Evolutionary conservation across 2,329 filamentous ascomycete species (phyloP), one percentile per base, ranked within the genome.

Genomic region (Stachybotrys chlorohalonatus): DNA sequence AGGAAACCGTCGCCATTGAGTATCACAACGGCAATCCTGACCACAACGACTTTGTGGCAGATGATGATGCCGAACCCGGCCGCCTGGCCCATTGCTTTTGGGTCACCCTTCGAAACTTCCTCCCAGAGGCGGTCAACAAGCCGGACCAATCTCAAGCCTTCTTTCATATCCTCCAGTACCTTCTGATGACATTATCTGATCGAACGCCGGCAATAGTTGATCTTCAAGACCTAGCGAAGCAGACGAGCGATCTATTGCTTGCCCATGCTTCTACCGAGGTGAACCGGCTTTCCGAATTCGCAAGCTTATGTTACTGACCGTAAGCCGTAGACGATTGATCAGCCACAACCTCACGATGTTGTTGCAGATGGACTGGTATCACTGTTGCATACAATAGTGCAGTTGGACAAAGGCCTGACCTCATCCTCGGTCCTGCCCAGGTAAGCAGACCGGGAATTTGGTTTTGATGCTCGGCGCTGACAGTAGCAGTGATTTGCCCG

Each of bases 101-200:
- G 64, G 57, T 59, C 5, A 64, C 70, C 47, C 57, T 70, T 24
- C 62, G 66, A 17, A 64, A 65, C 31, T 64, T 73, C 8, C 59
- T 77, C 15, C 63, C 68, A 8, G 60, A 66, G 42, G 68, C 69
- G 31, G 61, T 63, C 16, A 52, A 45, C 6, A 59, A 65, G 53
- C 66, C 70, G 32, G 55, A 54, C 31, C 69, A 72, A 30, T 77
- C 76, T 54, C 69, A 74, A 30, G 77, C 82, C 51, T 62, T 77
- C 15, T 74, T 83, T 53, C 58, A 60, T 3, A 59, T 80, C 16
- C 68, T 73, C 36, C 64, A 71, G 17, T 62, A 63, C 5, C 63
- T 81, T 16, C 68, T 80, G 39, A 63, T 66, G 52, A 69, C 65
- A 39, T 61, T 78, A 32, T 55, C 54, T 6, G 49, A 36, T 3